Conservation (phyloP, 345 rosid species). For the Eucalyptus cloeziana region DNA sequence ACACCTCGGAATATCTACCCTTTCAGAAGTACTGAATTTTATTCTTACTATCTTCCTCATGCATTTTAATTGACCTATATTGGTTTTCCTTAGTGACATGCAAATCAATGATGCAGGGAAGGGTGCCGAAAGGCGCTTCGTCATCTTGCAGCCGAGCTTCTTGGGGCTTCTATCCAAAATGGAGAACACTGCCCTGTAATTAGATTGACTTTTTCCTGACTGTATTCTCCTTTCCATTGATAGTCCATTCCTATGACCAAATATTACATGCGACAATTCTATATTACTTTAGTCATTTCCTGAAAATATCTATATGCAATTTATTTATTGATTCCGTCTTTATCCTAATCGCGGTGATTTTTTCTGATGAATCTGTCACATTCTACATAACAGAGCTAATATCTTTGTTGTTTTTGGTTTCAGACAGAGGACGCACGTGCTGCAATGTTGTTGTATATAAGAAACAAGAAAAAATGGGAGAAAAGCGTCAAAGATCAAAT, state of each 20-base stretch:
- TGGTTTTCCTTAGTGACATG: not conserved
- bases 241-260: not conserved
- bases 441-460: conserved; percentile 81
- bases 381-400: not conserved
- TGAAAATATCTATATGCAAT: not conserved
- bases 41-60: not conserved
- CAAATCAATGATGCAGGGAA: conserved; percentile 31
- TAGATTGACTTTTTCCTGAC: not conserved
- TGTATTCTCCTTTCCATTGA: not conserved
- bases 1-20: conserved; percentile 72
- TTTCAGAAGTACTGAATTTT: conserved; percentile 49
- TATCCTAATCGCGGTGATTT: not conserved
- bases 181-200: conserved; percentile 98
- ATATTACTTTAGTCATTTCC: not conserved
- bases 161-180: conserved; percentile 75
- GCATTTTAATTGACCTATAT: not conserved
- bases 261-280: not conserved
- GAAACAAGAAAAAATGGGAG: conserved; percentile 71
- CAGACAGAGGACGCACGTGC: conserved; percentile 88
- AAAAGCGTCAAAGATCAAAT: conserved; percentile 42
- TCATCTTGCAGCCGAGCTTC: conserved; percentile 76
- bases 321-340: not conserved
- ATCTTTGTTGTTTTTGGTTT: not conserved
- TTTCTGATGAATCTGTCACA: not conserved
- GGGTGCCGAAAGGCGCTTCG: conserved; percentile 52